Percentiles rank a stretch among this genome's conserved stretches.
Evolutionary conservation across 805 yeast genomes (phyloP).

Genomic region (Hanseniaspora guilliermondii): DNA sequence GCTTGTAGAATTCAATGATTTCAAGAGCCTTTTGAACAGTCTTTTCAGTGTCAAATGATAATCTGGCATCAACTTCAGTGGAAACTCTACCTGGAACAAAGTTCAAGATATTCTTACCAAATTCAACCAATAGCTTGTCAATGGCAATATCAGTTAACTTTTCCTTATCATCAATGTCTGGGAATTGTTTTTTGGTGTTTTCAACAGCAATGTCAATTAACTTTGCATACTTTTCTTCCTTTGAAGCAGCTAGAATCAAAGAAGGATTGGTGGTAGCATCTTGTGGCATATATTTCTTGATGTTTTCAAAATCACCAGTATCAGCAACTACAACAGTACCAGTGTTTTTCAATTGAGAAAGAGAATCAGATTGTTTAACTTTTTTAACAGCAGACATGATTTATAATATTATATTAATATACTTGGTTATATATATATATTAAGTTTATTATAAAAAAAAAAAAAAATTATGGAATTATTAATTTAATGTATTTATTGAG

Average conservation of each 20-base stretch:
- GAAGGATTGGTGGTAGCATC: conserved; percentile 99
- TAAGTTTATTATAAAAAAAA: too few relatives aligned
- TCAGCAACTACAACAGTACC: conserved; percentile 97
- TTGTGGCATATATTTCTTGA: conserved; percentile 96
- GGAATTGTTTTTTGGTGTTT: conserved; percentile 51
- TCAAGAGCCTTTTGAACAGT: conserved; percentile 88
- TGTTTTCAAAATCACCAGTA: conserved; percentile 96
- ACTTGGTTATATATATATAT: background rate
- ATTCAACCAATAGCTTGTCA: conserved; percentile 87
- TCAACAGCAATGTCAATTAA: conserved; percentile 84
- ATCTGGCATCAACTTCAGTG: conserved; percentile 97
- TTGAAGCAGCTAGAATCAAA: conserved; percentile 87
- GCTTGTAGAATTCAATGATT: conserved; percentile 75
- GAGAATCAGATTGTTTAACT: conserved; percentile 45
- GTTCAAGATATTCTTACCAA: conserved; percentile 82
- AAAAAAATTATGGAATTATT: too few relatives aligned
- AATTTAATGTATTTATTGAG: too few relatives aligned
- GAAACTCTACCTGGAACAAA: conserved; percentile 99
- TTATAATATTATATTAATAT: background rate
- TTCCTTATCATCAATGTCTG: conserved; percentile 29
- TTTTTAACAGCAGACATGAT: conserved; percentile 24
- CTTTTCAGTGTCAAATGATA: conserved; percentile 89
- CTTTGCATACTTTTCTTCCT: conserved; percentile 76
- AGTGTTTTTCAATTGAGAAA: conserved; percentile 85
- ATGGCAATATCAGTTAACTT: conserved; percentile 72